Evolutionary conservation across 129 eudicot species (phyloP), one percentile per base, ranked within the genome.

Genomic region (Flaveria ramosissima): DNA sequence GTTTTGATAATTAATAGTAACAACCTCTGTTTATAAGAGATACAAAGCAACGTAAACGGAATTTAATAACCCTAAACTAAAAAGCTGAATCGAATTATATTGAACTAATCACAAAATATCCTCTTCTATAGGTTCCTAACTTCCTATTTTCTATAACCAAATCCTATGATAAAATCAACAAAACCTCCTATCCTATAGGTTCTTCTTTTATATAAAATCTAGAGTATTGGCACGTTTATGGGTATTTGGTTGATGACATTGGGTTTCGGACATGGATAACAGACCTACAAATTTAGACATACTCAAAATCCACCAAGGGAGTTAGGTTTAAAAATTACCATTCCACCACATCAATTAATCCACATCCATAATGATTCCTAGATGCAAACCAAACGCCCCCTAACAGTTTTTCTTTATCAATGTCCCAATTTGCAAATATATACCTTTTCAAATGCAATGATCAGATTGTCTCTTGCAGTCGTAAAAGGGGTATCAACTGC

Each of bases 371-470:
- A 19, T 11, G 39, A 60, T 60, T 24, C 41, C 41, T 60, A 24
- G 57, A 6, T 15, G 8, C 57, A 51, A 4, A 51, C 19, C 57
- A 51, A 51, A 51, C 9, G 4, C 20, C 57, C 57, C 20, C 27
- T 39, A 36, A 36, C 26, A 23, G 30, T 51, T 32, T 48, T 32
- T 45, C 17, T 53, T 13, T 19, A 51, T 50, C 16, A 65, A 2
- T 68, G 16, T 59, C 59, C n/a, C 47, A 32, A 51, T 51, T 63
- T 12, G 41, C 20, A 50, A 74, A 8, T 42, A 72, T 16, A 72
- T 80, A 92, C 98, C 97, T 92, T 94, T 87, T 94, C 98, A 89
- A 94, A 94, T 14, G 96, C 98, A 85, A 94, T 88, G 65, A 94
- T 89, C 84, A 94, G 80, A 84, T 94, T 94, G 67, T 94, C 97